Percentiles rank a stretch among this genome's conserved stretches.
These are phyloP conservation scores for Umbelopsis isabellina DNA, from an alignment of 192 early-diverging fungal species.

Conservation along the genomic window DNA sequence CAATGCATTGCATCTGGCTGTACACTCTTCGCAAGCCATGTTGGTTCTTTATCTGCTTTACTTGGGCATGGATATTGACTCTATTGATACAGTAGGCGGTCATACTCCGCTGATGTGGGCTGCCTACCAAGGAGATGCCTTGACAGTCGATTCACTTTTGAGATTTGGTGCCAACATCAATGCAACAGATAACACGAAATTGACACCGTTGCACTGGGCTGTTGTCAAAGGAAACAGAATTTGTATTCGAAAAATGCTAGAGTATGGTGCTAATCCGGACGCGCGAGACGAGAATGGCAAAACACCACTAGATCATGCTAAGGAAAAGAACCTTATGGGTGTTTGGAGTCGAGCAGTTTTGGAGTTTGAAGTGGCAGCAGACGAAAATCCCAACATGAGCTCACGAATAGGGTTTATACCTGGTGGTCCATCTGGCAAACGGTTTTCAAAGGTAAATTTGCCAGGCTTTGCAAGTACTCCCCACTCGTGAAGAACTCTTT, in stretches of 20 bases:
- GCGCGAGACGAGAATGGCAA: constrained; percentile 76
- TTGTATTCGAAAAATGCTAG: constrained; percentile 69
- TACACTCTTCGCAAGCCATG: constrained; percentile 81
- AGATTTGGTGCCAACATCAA: constrained; percentile 71
- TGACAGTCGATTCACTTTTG: constrained; percentile 72
- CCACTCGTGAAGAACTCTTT: background rate
- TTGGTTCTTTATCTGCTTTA: constrained; percentile 76
- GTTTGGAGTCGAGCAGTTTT: constrained; percentile 56
- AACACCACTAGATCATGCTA: constrained; percentile 83
- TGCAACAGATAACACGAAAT: constrained; percentile 68
- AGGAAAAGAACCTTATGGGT: constrained; percentile 47
- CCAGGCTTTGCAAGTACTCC: background rate
- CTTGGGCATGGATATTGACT: constrained; percentile 74
- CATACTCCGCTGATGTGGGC: constrained; percentile 96
- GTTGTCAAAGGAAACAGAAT: constrained; percentile 63
- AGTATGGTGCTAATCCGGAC: constrained; percentile 69
- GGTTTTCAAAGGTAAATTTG: constrained; percentile 29
- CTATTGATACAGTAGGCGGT: constrained; percentile 71
- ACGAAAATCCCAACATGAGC: constrained; percentile 38
- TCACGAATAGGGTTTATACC: constrained; percentile 24
- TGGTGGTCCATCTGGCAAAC: constrained; percentile 12
- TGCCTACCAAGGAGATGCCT: constrained; percentile 82
- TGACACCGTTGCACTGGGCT: constrained; percentile 92
- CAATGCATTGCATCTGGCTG: constrained; percentile 87
- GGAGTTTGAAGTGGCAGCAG: constrained; percentile 49